Conservation (phyloP, 1,139 yeast species). For the Spathaspora sp. region DNA sequence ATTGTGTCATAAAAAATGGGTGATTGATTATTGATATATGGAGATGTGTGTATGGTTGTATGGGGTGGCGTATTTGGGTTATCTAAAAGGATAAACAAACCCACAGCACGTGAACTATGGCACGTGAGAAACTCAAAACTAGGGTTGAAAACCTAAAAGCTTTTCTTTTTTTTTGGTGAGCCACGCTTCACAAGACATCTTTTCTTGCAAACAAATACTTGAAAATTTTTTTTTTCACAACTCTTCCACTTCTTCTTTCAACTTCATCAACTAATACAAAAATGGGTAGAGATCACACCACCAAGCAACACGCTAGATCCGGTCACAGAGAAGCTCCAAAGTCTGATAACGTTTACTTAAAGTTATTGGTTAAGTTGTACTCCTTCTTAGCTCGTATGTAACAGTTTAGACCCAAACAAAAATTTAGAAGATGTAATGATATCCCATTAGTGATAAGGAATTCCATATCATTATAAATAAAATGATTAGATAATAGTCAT, state of each 20-base stretch:
- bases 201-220: neutral
- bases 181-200: neutral
- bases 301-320: conserved; percentile 93
- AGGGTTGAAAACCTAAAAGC: conserved; percentile 2
- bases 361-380: conserved; percentile 95
- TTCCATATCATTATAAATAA: conserved; percentile 3
- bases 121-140: conserved; percentile 3
- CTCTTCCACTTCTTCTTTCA: conserved; percentile 1
- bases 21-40: neutral
- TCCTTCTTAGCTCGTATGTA: conserved; percentile 99
- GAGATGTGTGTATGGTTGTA: neutral
- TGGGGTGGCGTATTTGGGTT: neutral
- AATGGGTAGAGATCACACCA: conserved; percentile 98
- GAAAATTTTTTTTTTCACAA: conserved; percentile 6
- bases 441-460: conserved; percentile 4
- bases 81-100: neutral
- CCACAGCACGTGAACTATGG: too few relatives aligned
- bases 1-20: conserved; percentile 22
- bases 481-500: neutral
- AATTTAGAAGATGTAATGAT: conserved; percentile 12
- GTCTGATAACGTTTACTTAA: conserved; percentile 98
- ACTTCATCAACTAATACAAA: conserved; percentile 16
- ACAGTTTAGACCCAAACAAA: neutral
- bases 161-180: neutral
- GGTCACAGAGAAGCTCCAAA: conserved; percentile 99